Evolutionary conservation across 1,139 yeast genomes (phyloP).

Genomic region (Torulaspora pretoriensis): DNA sequence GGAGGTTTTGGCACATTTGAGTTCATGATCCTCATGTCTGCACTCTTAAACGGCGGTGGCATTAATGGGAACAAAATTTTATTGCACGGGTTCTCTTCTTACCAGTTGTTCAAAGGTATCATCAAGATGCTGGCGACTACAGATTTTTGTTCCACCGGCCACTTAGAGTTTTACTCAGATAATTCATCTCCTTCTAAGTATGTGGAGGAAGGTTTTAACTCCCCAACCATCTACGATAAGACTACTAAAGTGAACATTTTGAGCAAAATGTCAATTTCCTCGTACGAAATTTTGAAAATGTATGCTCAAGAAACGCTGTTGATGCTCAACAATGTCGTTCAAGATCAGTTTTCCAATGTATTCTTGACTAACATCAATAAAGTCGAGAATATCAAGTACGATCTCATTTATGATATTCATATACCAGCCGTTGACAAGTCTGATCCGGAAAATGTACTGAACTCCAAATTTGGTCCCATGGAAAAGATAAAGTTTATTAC

Average conservation of each 20-base stretch:
- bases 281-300: slow-evolving; percentile 57
- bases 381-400: slow-evolving; percentile 58
- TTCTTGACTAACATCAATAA: slow-evolving; percentile 60
- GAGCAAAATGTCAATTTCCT: slow-evolving; percentile 73
- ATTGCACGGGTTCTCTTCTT: slow-evolving; percentile 83
- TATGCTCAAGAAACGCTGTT: slow-evolving; percentile 67
- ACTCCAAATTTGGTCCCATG: slow-evolving; percentile 52
- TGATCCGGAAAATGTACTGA: slow-evolving; percentile 24
- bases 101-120: slow-evolving; percentile 87
- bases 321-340: slow-evolving; percentile 70
- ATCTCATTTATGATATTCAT: slow-evolving; percentile 53
- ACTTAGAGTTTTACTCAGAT: slow-evolving; percentile 60
- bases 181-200: slow-evolving; percentile 45
- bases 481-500: slow-evolving; percentile 73
- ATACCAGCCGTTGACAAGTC: slow-evolving; percentile 31
- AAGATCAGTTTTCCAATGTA: slow-evolving; percentile 82
- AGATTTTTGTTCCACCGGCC: slow-evolving; percentile 60
- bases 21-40: slow-evolving; percentile 75
- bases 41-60: slow-evolving; percentile 83
- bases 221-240: slow-evolving; percentile 75
- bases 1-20: slow-evolving; percentile 95
- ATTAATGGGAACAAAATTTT: slow-evolving; percentile 67
- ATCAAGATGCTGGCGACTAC: slow-evolving; percentile 75
- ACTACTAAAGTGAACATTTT: slow-evolving; percentile 69
- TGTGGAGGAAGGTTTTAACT: slow-evolving; percentile 56